A percentile compares a stretch with the other conserved stretches of the same genome.
phyloP scores from a whole-genome alignment of 225 moss, liverwort and hornwort species.

The Physcomitrellopsis africana region DNA sequence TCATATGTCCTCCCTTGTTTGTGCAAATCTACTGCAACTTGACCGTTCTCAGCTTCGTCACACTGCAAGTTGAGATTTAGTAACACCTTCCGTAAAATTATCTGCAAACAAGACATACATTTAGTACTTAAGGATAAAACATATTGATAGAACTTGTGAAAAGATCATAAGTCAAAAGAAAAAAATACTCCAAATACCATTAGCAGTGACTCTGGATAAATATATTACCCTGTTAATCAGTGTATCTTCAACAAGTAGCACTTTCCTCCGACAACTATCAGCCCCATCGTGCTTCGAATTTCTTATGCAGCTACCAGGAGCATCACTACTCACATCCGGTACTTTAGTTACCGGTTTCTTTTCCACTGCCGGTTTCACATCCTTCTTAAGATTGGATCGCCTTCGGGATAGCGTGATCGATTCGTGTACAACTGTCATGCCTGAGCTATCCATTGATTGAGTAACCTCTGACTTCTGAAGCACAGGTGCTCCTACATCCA shows the following conservation, averaged over 20 bases:
- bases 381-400: conserved; percentile 39
- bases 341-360: conserved; percentile 9
- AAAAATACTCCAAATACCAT: no score
- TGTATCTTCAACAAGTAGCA: conserved; percentile 79
- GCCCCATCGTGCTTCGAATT: not conserved
- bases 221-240: conserved; percentile 66
- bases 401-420: conserved; percentile 40
- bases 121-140: conserved; percentile 1
- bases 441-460: conserved; percentile 48
- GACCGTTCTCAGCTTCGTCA: conserved; percentile 83
- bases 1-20: conserved; percentile 71
- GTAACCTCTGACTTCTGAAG: conserved; percentile 53
- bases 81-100: conserved; percentile 72
- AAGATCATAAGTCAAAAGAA: no score
- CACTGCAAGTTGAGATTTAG: conserved; percentile 66
- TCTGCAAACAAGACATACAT: conserved; percentile 33
- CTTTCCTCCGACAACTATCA: conserved; percentile 35
- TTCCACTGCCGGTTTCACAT: not conserved
- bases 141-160: no score
- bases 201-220: not conserved
- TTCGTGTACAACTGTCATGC: conserved; percentile 44
- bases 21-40: conserved; percentile 67
- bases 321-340: not conserved
- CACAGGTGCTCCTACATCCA: conserved; percentile 35
- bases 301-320: not conserved